phyloP scores from a whole-genome alignment of 2,329 filamentous ascomycete species.

The Epichloe scottii region DNA sequence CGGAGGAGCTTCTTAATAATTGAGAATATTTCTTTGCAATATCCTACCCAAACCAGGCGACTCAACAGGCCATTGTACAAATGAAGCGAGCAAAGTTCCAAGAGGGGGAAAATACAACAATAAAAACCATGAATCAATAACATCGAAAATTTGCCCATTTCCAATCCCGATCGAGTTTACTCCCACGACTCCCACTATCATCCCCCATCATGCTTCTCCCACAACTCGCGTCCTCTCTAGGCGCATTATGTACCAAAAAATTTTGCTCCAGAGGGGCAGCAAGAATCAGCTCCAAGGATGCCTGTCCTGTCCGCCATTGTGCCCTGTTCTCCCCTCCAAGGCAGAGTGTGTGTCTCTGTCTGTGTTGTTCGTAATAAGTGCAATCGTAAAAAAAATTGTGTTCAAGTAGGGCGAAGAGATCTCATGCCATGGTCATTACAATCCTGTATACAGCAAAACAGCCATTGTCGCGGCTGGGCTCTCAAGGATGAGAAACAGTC shows the following conservation, averaged over 20 bases:
- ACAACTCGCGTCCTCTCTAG: slow-evolving; percentile 1
- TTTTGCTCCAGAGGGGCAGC: not conserved
- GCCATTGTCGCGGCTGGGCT: not conserved
- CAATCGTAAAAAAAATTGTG: slow-evolving; percentile 24
- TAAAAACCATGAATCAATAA: not conserved
- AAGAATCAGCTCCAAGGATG: slow-evolving; percentile 1
- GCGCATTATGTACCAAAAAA: slow-evolving; percentile 9
- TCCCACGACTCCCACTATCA: slow-evolving; percentile 5
- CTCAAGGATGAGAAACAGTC: not conserved
- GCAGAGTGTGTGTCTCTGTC: not conserved
- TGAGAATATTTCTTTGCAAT: slow-evolving; percentile 12
- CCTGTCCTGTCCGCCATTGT: slow-evolving; percentile 5
- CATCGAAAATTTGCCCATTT: slow-evolving; percentile 3
- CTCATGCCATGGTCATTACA: slow-evolving; percentile 24
- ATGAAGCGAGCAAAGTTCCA: not conserved
- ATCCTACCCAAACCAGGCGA: slow-evolving; percentile 12
- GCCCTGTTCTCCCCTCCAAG: slow-evolving; percentile 2
- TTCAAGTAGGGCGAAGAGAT: slow-evolving; percentile 13
- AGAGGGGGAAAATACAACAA: not conserved
- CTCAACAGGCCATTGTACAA: slow-evolving; percentile 3
- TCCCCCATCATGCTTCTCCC: not conserved
- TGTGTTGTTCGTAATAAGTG: slow-evolving; percentile 15
- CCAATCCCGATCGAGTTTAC: slow-evolving; percentile 2
- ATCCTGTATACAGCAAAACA: slow-evolving; percentile 15
- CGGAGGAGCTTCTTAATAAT: not conserved